Evolutionary conservation across 1,139 yeast species (phyloP).

Genomic region (Ogataea hybrid): DNA sequence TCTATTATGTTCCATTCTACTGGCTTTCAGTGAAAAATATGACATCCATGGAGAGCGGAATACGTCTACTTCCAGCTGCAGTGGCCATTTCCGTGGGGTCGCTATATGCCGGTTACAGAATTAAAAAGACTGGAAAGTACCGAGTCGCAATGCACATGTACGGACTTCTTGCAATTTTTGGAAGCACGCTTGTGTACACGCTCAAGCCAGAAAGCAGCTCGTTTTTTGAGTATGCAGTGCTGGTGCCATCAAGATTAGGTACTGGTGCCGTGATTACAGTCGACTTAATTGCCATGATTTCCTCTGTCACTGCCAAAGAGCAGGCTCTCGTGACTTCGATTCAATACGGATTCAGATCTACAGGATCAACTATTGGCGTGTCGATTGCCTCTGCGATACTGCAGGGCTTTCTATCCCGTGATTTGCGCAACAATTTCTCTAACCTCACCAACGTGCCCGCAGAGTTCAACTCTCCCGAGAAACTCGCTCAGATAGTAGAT

Average conservation of each 20-base stretch:
- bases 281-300: conserved; percentile 30
- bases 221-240: conserved; percentile 35
- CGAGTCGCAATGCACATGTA: conserved; percentile 6
- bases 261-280: conserved; percentile 41
- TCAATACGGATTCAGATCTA: conserved; percentile 45
- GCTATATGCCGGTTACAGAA: conserved; percentile 19
- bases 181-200: conserved; percentile 20
- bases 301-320: conserved; percentile 40
- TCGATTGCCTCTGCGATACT: conserved; percentile 39
- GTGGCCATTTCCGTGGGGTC: conserved; percentile 15
- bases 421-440: conserved; percentile 5
- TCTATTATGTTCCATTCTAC: conserved; percentile 33
- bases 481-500: conserved; percentile 34
- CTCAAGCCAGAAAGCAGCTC: conserved; percentile 6
- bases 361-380: conserved; percentile 46
- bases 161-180: conserved; percentile 28
- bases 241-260: conserved; percentile 39
- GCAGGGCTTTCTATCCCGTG: conserved; percentile 32
- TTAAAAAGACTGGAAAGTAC: conserved; percentile 18
- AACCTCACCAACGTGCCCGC: conserved; percentile 8
- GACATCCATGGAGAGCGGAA: conserved; percentile 31
- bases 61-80: conserved; percentile 34
- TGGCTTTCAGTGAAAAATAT: conserved; percentile 31
- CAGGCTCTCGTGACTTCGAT: conserved; percentile 48
- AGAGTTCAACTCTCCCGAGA: conserved; percentile 12